Base-by-base conservation (phyloP, 192 early-diverging fungal genomes). In the Backusella luteola region DNA sequence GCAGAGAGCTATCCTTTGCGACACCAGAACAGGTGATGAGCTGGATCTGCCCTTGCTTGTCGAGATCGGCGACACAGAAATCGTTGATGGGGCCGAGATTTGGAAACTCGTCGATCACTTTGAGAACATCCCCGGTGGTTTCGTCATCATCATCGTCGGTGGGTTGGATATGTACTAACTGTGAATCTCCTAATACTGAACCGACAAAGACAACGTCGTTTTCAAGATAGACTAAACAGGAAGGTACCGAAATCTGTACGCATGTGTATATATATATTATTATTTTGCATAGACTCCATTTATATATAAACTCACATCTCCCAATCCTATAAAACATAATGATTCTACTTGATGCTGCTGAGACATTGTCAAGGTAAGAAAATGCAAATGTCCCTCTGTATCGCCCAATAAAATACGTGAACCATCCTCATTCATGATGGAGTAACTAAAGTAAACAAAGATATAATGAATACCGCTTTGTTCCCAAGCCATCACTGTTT, bases 31-130 rank as follows among this genome's bases (percentile, higher is more conserved):
- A 96, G 12, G 96, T 91, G 6, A 99, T 92, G 6, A 97, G 84
- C 82, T 96, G 91, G 26, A 89, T 88, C 83, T 91, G 81, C 6
- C 66, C 21, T 12, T 79, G 90, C 77, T 89, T 90, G 73, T 93
- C 89, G 34, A 90, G 71, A 79, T 97, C 94, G 4, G 95, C 90
- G 14, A 97, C 90, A 66, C 89, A 89, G 85, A 99, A 93, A 78
- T 98, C 97, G 0, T 88, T 78, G 6, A 98, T 90, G 0, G 98
- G 98, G 17, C 92, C 93, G 67, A 98, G 83, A 79, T 94, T 97
- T 59, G 84, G 71, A 82, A 86, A 94, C 15, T 87, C 85, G 67
- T 93, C 86, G 39, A 91, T 67, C 9, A 92, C 81, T 53, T 90
- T 84, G 0, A 96, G 34, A 66, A 85, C 91, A 8, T 84, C 84